Base-by-base conservation (phyloP, 257 asterid species). In the Misopates orontium region DNA sequence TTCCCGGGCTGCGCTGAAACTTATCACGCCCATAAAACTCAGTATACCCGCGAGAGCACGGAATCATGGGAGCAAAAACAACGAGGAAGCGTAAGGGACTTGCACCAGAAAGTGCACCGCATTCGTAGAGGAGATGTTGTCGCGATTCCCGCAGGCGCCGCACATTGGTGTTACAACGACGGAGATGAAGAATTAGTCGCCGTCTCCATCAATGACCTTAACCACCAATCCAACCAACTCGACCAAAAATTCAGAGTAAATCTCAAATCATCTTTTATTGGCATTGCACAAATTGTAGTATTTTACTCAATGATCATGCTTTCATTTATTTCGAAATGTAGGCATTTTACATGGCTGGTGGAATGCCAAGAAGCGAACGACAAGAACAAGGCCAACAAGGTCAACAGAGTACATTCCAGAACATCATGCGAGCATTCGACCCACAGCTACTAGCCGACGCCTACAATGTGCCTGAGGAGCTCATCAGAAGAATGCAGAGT, bases 1-100 rank as follows among this genome's bases (percentile, higher is more conserved):
- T 71, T 62, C 75, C 93, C 96, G 1, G 95, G 96, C 11, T 89
- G 96, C 53, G 86, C 92, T 1, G 96, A 87, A 42, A 84, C 95
- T 0, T 89, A 60, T 58, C 69, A 79, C 13, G 56, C 82, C 18
- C 53, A 11, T 48, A 31, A 23, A 54, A 15, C 19, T 11, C 62
- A 67, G 13, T 10, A 8, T 18, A 42, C 62, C 42, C 39, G 28
- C 54, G 77, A 65, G 60, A 24, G 53, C 39, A 24, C 18, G n/a
- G 64, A 59, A 41, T 47, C 21, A 18, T 21, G 53, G 63, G 59
- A 71, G 51, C 42, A 16, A 15, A 7, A 57, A 64, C 51, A 59
- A 47, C 16, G 28, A 17, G 64, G 69, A 39, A 69, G 63, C 1
- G 36, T 8, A 44, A 55, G 49, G 40, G 95, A 86, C 56, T 71